Evolutionary conservation across 495 filamentous ascomycete genomes (phyloP).

Genomic region (Penicillium pulvis): DNA sequence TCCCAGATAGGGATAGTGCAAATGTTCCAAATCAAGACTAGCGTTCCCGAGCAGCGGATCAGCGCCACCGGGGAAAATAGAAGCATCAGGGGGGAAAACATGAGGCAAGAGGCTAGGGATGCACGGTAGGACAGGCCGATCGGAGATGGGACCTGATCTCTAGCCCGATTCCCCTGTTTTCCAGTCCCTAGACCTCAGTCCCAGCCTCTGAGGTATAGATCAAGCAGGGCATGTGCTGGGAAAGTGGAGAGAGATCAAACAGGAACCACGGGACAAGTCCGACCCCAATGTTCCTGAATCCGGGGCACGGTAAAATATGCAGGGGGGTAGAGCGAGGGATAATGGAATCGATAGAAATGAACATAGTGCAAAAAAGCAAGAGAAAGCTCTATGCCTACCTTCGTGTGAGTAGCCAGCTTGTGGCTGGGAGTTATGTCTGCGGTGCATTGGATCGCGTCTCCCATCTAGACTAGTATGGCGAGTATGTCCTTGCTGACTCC

Average conservation of each 20-base stretch:
- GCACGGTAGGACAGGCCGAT: neutral
- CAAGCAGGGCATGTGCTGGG: neutral
- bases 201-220: neutral
- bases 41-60: conserved; percentile 47
- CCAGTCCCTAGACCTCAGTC: neutral
- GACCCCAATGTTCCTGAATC: conserved; percentile 26
- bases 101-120: conserved; percentile 7
- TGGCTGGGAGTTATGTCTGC: conserved; percentile 29
- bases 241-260: conserved; percentile 22
- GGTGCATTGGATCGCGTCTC: conserved; percentile 22
- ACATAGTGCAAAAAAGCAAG: conserved; percentile 8
- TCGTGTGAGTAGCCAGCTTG: conserved; percentile 29
- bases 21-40: conserved; percentile 25
- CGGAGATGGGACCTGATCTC: neutral
- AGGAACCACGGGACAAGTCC: conserved; percentile 31
- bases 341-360: neutral
- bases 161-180: neutral
- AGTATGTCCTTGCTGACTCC: conserved; percentile 22
- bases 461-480: conserved; percentile 30
- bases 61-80: conserved; percentile 35
- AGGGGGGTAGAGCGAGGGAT: neutral
- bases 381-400: conserved; percentile 27
- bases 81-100: conserved; percentile 19
- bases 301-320: conserved; percentile 16
- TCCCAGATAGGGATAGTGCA: conserved; percentile 23